These are phyloP conservation scores for Eucalyptus camaldulensis DNA, from an alignment of 345 rosid genomes.

Conservation along the genomic window DNA sequence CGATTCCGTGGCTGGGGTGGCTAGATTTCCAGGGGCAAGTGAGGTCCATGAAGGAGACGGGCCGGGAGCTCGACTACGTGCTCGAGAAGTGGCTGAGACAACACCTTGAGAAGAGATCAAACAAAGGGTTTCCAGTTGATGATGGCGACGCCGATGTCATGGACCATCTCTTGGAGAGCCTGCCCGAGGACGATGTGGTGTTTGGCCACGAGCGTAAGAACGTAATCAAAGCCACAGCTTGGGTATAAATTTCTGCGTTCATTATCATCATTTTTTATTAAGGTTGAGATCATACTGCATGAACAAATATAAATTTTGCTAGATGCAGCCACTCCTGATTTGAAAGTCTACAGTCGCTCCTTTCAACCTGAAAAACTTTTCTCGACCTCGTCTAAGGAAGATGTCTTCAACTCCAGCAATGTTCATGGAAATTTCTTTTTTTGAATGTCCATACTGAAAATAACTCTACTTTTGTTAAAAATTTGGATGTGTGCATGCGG, in stretches of 20 bases:
- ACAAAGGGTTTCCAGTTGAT: not conserved
- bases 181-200: not conserved
- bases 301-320: not conserved
- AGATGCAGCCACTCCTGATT: not conserved
- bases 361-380: not conserved
- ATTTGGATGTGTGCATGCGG: no score
- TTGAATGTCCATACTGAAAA: not conserved
- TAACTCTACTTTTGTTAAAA: not conserved
- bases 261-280: not conserved
- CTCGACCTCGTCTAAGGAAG: not conserved
- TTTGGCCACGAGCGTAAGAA: not conserved
- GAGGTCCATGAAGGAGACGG: constrained; percentile 3
- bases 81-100: not conserved
- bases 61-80: not conserved
- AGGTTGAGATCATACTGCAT: not conserved
- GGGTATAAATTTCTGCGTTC: not conserved
- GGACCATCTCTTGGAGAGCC: not conserved
- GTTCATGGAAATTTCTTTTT: not conserved
- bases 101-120: not conserved
- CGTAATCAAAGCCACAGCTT: constrained; percentile 1
- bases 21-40: constrained; percentile 3
- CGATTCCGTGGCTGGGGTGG: not conserved
- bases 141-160: not conserved
- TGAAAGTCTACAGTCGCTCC: not conserved
- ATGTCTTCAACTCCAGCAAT: not conserved